phyloP scores from a whole-genome alignment of 2,329 filamentous ascomycete genomes.

The Pezicula neosporulosa region DNA sequence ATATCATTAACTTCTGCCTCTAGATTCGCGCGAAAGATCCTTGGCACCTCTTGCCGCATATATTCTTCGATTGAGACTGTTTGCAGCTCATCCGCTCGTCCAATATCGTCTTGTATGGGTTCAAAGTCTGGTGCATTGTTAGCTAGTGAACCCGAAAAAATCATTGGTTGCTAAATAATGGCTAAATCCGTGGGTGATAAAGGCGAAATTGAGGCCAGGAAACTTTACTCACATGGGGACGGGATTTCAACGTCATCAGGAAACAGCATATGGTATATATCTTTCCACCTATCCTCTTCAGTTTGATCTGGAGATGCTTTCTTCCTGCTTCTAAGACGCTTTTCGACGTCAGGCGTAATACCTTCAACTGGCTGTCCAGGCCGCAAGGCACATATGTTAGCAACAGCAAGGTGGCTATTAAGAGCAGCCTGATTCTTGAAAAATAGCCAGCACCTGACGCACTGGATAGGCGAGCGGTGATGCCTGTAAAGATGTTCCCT shows the following conservation, averaged over 20 bases:
- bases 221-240: slow-evolving; percentile 14
- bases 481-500: slow-evolving; percentile 10
- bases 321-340: slow-evolving; percentile 10
- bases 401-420: slow-evolving; percentile 7
- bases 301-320: slow-evolving; percentile 9
- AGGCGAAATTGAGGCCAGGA: no score
- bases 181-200: no score
- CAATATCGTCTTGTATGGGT: no score
- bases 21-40: no score
- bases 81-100: no score
- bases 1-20: no score
- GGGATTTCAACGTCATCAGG: slow-evolving; percentile 9
- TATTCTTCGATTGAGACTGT: no score
- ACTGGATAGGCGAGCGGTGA: slow-evolving; percentile 12
- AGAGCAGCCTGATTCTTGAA: slow-evolving; percentile 12
- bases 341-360: slow-evolving; percentile 9
- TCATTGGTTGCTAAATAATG: no score
- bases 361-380: slow-evolving; percentile 3
- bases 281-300: slow-evolving; percentile 13
- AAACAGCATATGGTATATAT: slow-evolving; percentile 15
- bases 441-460: slow-evolving; percentile 9
- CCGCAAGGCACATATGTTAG: slow-evolving; percentile 7
- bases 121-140: no score
- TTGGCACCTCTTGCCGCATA: no score
- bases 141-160: no score